Conservation (phyloP, 2,329 filamentous ascomycete species). For the Aspergillus sp. region DNA sequence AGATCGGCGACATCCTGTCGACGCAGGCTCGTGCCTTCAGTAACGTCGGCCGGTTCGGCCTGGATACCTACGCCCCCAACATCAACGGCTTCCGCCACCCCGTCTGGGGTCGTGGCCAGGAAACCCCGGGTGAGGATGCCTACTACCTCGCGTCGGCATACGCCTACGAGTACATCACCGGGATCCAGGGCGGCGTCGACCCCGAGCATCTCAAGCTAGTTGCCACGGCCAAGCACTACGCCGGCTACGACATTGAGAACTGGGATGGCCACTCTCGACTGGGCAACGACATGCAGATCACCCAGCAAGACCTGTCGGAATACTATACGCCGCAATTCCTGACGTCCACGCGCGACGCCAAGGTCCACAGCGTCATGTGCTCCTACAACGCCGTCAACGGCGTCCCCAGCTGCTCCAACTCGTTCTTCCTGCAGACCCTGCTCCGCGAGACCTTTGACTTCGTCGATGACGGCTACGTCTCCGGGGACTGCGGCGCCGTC, state of each 20-base stretch:
- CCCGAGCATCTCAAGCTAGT: slow-evolving; percentile 43
- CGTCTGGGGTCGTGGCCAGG: slow-evolving; percentile 61
- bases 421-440: slow-evolving; percentile 62
- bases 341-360: slow-evolving; percentile 59
- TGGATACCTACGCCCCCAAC: slow-evolving; percentile 55
- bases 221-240: slow-evolving; percentile 60
- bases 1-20: slow-evolving; percentile 53
- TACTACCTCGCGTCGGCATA: slow-evolving; percentile 50
- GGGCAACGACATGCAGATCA: slow-evolving; percentile 56
- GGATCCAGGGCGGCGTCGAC: slow-evolving; percentile 51
- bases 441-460: slow-evolving; percentile 67
- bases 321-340: slow-evolving; percentile 69
- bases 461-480: slow-evolving; percentile 60
- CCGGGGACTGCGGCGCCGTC: slow-evolving; percentile 65
- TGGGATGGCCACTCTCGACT: slow-evolving; percentile 46
- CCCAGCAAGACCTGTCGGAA: slow-evolving; percentile 63
- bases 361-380: slow-evolving; percentile 61
- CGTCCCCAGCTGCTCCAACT: slow-evolving; percentile 62
- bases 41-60: slow-evolving; percentile 52
- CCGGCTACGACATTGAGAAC: slow-evolving; percentile 57
- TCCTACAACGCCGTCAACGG: slow-evolving; percentile 66
- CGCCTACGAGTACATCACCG: slow-evolving; percentile 53
- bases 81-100: slow-evolving; percentile 66
- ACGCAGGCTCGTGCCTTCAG: slow-evolving; percentile 66
- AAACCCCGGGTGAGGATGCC: slow-evolving; percentile 60